phyloP scores from a whole-genome alignment of 2,329 filamentous ascomycete species.

The Fonsecaea multimorphosa region DNA sequence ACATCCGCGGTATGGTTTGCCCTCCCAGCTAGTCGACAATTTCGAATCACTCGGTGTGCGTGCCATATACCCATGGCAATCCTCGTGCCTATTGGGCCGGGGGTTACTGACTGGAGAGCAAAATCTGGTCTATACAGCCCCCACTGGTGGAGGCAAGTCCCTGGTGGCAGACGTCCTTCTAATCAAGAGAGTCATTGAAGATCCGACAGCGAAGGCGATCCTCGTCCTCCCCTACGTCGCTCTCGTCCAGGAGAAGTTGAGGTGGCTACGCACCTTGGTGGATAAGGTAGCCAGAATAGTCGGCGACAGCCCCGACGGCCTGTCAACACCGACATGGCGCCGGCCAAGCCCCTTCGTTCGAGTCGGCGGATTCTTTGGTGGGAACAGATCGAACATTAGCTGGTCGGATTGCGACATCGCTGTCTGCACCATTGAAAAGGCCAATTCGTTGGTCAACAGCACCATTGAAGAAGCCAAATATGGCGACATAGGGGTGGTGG shows the following conservation, averaged over 20 bases:
- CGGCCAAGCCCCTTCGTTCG: conserved; percentile 62
- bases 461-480: conserved; percentile 74
- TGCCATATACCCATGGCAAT: conserved; percentile 80
- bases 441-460: conserved; percentile 74
- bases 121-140: conserved; percentile 80
- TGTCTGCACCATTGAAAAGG: conserved; percentile 81
- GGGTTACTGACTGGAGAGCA: conserved; percentile 69
- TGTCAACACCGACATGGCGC: conserved; percentile 54
- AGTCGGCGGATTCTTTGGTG: conserved; percentile 76
- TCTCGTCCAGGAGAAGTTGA: conserved; percentile 78
- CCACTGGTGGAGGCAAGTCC: conserved; percentile 76
- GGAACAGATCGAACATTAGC: conserved; percentile 68
- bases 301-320: conserved; percentile 42
- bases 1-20: conserved; percentile 69
- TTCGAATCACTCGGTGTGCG: conserved; percentile 70
- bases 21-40: conserved; percentile 66
- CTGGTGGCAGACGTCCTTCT: conserved; percentile 75
- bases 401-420: conserved; percentile 80
- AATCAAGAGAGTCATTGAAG: conserved; percentile 71
- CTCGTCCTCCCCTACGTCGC: conserved; percentile 79
- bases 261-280: conserved; percentile 72
- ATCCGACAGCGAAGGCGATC: conserved; percentile 70
- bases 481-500: conserved; percentile 68
- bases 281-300: conserved; percentile 60
- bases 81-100: conserved; percentile 71